phyloP scores from a whole-genome alignment of 257 asterid species.

The Lycium barbarum region DNA sequence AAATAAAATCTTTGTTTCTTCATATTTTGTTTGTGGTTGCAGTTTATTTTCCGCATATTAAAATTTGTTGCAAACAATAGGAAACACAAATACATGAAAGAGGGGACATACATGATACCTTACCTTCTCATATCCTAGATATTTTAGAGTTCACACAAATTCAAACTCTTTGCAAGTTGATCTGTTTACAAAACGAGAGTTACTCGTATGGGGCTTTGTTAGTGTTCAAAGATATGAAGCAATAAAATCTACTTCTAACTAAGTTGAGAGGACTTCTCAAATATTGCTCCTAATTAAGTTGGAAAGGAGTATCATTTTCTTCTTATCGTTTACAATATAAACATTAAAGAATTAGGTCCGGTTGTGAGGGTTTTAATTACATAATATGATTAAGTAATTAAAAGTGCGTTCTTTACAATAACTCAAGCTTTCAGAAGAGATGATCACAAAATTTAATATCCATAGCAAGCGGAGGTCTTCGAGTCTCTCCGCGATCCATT shows the following conservation, averaged over 20 bases:
- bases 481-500: not conserved
- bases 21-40: too few relatives aligned
- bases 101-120: too few relatives aligned
- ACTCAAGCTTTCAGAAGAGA: not conserved
- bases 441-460: too few relatives aligned
- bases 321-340: not conserved
- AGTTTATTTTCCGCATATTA: too few relatives aligned
- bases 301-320: conserved; percentile 29
- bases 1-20: too few relatives aligned
- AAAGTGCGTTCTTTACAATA: not conserved
- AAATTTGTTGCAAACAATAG: too few relatives aligned
- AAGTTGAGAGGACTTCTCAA: not conserved
- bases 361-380: not conserved
- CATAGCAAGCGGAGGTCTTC: too few relatives aligned
- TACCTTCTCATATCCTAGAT: too few relatives aligned
- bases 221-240: not conserved
- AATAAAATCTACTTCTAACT: not conserved
- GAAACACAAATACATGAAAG: too few relatives aligned
- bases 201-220: not conserved
- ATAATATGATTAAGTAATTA: not conserved
- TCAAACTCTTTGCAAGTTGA: not conserved
- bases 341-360: not conserved
- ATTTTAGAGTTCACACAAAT: too few relatives aligned
- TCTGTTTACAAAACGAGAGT: not conserved
- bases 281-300: not conserved